A percentile compares a stretch with the other conserved stretches of the same genome.
Conservation (phyloP, 1,139 yeast species). For the Debaryomycetaceae sp. region DNA sequence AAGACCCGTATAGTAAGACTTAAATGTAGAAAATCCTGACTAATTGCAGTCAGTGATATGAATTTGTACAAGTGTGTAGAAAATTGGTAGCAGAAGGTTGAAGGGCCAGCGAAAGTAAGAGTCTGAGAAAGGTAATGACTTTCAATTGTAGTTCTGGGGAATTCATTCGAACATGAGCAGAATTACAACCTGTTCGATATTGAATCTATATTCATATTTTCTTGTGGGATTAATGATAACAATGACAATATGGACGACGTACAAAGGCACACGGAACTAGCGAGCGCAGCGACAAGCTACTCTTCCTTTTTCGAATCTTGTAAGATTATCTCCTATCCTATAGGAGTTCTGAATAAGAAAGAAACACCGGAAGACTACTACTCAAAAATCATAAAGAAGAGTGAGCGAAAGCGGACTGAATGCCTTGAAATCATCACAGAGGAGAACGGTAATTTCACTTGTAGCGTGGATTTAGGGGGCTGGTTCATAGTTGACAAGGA, state of each 20-base stretch:
- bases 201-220: too few species aligned
- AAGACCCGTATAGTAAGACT: neutral
- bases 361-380: neutral
- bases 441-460: constrained; percentile 18
- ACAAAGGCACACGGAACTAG: neutral
- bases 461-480: constrained; percentile 31
- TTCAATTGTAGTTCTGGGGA: too few species aligned
- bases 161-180: too few species aligned
- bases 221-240: neutral
- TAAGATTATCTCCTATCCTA: neutral
- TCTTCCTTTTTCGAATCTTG: neutral
- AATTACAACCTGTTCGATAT: too few species aligned
- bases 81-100: too few species aligned
- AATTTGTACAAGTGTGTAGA: too few species aligned
- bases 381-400: neutral
- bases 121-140: too few species aligned
- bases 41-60: too few species aligned
- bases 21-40: too few species aligned
- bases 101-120: too few species aligned
- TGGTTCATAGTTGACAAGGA: constrained; percentile 23
- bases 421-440: constrained; percentile 9
- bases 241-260: neutral
- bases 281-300: neutral
- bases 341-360: neutral
- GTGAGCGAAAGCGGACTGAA: neutral